phyloP scores from a whole-genome alignment of 2,329 filamentous ascomycete species.

The Alternaria angustiovoidea region DNA sequence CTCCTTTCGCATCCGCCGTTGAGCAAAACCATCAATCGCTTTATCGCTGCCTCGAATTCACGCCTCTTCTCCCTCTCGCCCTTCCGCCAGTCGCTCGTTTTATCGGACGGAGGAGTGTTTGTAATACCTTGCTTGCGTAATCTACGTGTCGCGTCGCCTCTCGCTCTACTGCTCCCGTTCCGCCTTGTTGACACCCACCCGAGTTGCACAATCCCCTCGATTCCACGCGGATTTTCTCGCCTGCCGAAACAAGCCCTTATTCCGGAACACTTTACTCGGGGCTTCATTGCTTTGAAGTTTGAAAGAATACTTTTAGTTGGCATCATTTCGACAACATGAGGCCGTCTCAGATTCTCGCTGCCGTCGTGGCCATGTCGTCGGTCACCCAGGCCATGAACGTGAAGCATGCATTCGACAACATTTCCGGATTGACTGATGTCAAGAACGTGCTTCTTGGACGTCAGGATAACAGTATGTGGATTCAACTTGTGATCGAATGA shows the following conservation, averaged over 20 bases:
- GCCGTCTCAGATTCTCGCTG: slow-evolving; percentile 50
- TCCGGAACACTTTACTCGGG: slow-evolving; percentile 2
- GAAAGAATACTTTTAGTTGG: background rate
- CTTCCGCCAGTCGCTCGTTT: slow-evolving; percentile 51
- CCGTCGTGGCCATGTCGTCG: slow-evolving; percentile 49
- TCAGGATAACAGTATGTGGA: slow-evolving; percentile 39
- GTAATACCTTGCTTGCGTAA: slow-evolving; percentile 20
- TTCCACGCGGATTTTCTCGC: slow-evolving; percentile 22
- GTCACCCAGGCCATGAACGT: slow-evolving; percentile 46
- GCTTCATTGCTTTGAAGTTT: background rate
- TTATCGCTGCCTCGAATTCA: slow-evolving; percentile 25
- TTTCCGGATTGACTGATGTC: slow-evolving; percentile 38
- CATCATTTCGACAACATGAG: slow-evolving; percentile 38
- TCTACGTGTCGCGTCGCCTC: slow-evolving; percentile 25
- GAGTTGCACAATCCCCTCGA: slow-evolving; percentile 27
- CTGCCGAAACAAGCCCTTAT: slow-evolving; percentile 21
- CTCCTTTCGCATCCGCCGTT: slow-evolving; percentile 16
- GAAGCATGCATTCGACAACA: slow-evolving; percentile 43
- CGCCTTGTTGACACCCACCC: slow-evolving; percentile 16
- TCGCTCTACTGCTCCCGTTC: slow-evolving; percentile 31
- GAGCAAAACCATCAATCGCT: slow-evolving; percentile 13
- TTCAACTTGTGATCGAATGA: background rate
- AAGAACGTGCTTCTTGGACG: slow-evolving; percentile 43
- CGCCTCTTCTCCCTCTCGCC: slow-evolving; percentile 4
- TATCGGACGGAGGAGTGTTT: slow-evolving; percentile 33